Conservation (phyloP, 495 filamentous ascomycete species). For the Aspergillus diversus region DNA sequence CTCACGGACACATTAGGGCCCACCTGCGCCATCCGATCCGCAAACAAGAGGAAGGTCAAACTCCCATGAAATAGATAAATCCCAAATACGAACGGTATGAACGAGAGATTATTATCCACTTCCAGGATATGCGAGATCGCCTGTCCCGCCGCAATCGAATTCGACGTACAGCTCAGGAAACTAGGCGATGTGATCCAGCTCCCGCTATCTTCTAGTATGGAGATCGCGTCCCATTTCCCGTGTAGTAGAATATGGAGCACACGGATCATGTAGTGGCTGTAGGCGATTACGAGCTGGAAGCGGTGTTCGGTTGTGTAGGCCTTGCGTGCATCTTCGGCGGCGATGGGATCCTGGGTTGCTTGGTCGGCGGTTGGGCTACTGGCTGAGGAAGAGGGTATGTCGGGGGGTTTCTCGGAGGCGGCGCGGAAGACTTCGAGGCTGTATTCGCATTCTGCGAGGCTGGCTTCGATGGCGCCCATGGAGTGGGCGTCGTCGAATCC, state of each 20-base stretch:
- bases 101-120: constrained; percentile 59
- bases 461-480: background rate
- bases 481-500: constrained; percentile 10
- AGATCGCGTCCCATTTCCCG: constrained; percentile 60
- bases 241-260: constrained; percentile 61
- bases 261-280: constrained; percentile 55
- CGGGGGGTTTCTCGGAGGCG: background rate
- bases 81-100: constrained; percentile 65
- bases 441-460: constrained; percentile 5
- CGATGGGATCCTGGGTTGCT: background rate
- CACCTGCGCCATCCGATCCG: constrained; percentile 56
- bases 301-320: background rate
- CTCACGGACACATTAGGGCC: constrained; percentile 42
- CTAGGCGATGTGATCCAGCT: constrained; percentile 60
- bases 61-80: constrained; percentile 64
- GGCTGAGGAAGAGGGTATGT: background rate
- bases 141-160: constrained; percentile 36
- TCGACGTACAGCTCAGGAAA: constrained; percentile 55
- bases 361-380: background rate
- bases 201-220: constrained; percentile 52
- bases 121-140: constrained; percentile 56
- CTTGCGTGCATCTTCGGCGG: too few relatives aligned
- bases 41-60: constrained; percentile 59
- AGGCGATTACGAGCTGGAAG: constrained; percentile 24
- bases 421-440: background rate